phyloP scores from a whole-genome alignment of 2,329 filamentous ascomycete species.

The Sporothrix variecibatus region DNA sequence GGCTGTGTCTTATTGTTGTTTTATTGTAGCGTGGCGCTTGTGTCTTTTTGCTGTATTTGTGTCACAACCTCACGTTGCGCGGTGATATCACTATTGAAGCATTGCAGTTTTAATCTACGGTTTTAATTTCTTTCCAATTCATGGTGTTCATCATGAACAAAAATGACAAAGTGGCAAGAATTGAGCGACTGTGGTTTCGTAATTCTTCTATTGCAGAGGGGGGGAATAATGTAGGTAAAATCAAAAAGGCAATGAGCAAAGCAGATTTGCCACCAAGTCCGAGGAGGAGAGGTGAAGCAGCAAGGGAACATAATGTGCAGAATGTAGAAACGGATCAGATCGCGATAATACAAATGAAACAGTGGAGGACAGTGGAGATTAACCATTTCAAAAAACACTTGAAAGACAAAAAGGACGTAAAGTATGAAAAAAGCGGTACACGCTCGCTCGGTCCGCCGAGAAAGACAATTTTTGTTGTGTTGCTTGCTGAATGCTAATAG shows the following conservation, averaged over 20 bases:
- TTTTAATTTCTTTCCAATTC: not conserved
- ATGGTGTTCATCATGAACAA: no score
- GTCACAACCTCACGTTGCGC: not conserved
- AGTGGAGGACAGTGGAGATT: not conserved
- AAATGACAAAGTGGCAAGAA: no score
- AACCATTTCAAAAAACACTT: not conserved
- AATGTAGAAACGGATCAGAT: not conserved
- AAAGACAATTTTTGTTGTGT: conserved; percentile 6
- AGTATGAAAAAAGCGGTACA: not conserved
- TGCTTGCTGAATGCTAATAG: not conserved
- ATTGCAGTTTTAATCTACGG: not conserved
- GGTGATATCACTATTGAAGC: not conserved
- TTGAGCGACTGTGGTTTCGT: not conserved
- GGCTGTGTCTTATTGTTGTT: conserved; percentile 78
- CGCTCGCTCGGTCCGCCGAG: not conserved
- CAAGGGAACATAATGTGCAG: not conserved
- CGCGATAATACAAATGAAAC: not conserved
- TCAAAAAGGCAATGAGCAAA: not conserved
- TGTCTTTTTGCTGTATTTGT: not conserved
- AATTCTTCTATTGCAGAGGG: not conserved
- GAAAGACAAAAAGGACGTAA: not conserved
- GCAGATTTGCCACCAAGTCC: not conserved
- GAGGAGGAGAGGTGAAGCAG: not conserved
- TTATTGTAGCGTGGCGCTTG: conserved; percentile 44
- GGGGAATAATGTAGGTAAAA: not conserved